Evolutionary conservation across 768 basidiomycete genomes (phyloP).

Genomic region (Lyophyllum decastes): DNA sequence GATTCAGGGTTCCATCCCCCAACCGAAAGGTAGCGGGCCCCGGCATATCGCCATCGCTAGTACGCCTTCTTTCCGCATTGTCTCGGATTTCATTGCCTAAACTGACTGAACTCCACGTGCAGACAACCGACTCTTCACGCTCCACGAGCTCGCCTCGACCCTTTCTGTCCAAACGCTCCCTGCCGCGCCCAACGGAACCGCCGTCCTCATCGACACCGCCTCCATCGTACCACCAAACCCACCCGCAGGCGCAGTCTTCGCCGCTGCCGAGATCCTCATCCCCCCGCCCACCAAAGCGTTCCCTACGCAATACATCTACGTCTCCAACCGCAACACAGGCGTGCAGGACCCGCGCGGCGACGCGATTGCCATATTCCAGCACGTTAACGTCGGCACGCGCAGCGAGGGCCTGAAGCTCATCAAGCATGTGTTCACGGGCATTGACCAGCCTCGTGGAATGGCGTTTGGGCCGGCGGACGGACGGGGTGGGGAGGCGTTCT

Average conservation of each 20-base stretch:
- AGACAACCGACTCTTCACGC: constrained; percentile 51
- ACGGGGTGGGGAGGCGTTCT: constrained; percentile 29
- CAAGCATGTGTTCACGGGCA: constrained; percentile 53
- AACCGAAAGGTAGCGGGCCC: constrained; percentile 66
- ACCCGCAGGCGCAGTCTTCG: constrained; percentile 38
- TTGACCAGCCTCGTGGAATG: constrained; percentile 59
- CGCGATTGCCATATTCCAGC: constrained; percentile 57
- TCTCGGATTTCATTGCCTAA: background rate
- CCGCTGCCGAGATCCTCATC: constrained; percentile 56
- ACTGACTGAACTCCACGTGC: background rate
- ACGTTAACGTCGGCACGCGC: background rate
- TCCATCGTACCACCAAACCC: constrained; percentile 42
- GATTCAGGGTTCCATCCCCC: constrained; percentile 62
- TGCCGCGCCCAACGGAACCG: constrained; percentile 47
- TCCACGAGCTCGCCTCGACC: constrained; percentile 55
- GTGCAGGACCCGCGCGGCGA: constrained; percentile 50
- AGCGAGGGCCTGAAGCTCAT: constrained; percentile 35
- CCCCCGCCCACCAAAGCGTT: constrained; percentile 41
- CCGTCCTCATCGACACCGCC: constrained; percentile 44
- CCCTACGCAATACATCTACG: constrained; percentile 51
- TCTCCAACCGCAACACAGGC: constrained; percentile 59
- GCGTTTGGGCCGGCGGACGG: constrained; percentile 40
- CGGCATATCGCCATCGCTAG: constrained; percentile 45
- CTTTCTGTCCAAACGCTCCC: constrained; percentile 54
- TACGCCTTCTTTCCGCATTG: constrained; percentile 6